phyloP scores from a whole-genome alignment of 1,284 basidiomycete species.

The Marasmius tenuissimus region DNA sequence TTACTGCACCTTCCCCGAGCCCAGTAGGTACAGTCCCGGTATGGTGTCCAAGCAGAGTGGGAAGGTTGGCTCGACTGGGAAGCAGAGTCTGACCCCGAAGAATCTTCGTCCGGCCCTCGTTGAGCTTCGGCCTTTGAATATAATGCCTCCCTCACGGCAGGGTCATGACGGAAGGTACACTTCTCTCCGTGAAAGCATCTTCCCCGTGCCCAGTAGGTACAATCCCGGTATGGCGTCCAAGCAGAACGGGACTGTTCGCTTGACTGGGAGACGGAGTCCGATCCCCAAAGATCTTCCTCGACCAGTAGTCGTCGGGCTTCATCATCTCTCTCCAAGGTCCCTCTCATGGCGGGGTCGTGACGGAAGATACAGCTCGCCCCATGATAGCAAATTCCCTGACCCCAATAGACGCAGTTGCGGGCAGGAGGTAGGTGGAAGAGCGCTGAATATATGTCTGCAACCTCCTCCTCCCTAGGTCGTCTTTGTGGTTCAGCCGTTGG shows the following conservation, averaged over 20 bases:
- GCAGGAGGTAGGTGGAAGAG: background rate
- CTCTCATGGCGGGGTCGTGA: background rate
- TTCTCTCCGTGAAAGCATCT: no score
- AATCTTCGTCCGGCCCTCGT: background rate
- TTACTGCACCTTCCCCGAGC: constrained; percentile 22
- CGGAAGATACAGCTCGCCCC: background rate
- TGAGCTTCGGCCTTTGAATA: background rate
- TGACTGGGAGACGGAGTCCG: background rate
- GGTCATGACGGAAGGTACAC: no score
- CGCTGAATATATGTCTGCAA: background rate
- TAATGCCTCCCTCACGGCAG: background rate
- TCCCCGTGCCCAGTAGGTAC: no score
- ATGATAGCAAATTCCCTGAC: background rate
- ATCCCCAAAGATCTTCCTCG: background rate
- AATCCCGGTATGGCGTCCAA: constrained; percentile 3
- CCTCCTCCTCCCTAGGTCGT: background rate
- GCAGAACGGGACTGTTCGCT: background rate
- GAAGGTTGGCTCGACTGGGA: background rate
- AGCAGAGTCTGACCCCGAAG: background rate
- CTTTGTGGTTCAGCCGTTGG: background rate
- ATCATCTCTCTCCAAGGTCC: background rate
- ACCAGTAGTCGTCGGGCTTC: background rate
- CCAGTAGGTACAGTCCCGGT: constrained; percentile 23
- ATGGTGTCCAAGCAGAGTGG: background rate
- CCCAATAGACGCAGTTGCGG: background rate